Conservation (phyloP, 1,284 basidiomycete species). For the Marasmius fiardii region DNA sequence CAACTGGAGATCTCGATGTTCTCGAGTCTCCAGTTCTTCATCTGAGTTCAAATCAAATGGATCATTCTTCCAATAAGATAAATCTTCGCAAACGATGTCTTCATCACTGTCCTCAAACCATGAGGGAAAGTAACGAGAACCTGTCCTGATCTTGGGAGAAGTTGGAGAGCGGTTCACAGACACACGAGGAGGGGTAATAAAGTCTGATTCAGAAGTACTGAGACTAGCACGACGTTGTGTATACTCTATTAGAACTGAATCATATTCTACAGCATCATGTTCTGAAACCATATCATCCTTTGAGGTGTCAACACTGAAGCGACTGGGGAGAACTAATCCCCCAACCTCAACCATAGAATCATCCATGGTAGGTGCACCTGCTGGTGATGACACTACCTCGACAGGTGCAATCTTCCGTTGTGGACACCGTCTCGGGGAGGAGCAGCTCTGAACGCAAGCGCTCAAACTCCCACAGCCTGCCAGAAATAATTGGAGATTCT, state of each 20-base stretch:
- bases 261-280: neutral
- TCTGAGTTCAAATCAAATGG: neutral
- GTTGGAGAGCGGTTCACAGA: neutral
- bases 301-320: neutral
- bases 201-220: neutral
- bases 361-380: neutral
- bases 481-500: neutral
- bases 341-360: neutral
- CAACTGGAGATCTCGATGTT: neutral
- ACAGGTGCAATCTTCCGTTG: neutral
- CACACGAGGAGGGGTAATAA: neutral
- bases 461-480: neutral
- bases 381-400: neutral
- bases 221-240: neutral
- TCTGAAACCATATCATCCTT: neutral
- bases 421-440: neutral
- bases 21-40: neutral
- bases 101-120: neutral
- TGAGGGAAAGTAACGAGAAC: neutral
- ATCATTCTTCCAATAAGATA: neutral
- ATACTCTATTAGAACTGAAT: neutral
- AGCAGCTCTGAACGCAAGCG: neutral
- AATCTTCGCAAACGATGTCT: neutral
- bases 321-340: neutral
- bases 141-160: neutral